Base-by-base conservation (phyloP, 2,329 filamentous ascomycete species). In the Colletotrichum navitas region DNA sequence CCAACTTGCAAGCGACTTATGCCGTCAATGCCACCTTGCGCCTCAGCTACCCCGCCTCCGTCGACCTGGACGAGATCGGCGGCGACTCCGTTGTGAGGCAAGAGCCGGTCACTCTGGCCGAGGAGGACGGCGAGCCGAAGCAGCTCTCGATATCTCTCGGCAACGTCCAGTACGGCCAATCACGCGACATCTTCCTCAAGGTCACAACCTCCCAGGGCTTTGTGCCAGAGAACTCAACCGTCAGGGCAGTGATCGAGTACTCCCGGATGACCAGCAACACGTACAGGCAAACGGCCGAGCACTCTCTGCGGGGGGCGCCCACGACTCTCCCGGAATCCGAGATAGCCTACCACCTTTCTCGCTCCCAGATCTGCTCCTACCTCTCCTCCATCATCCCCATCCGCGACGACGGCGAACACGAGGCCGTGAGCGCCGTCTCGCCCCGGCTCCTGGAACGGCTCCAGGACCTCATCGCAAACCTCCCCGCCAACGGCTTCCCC, bases 91-190 rank as follows among this genome's bases (percentile, higher is more conserved):
- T 87, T 0, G 80, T 80, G n/a, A 76, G 80, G 26, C 72, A 82
- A 18, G 62, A 76, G 0, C 77, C 80, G 0, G 52, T 76, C 24
- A 52, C 71, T 0, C 59, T 77, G 16, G 24, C 34, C 55, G 71
- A 73, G 24, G 73, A 71, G 66, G 62, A 66, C 1, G 70, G 24
- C 7, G 39, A 65, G 11, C 66, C 34, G 11, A 65, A 65, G 24
- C 66, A 67, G 2, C 74, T 87, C 34, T 82, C 76, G 1, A 78
- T 89, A 32, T 66, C 77, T 0, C 77, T 89, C 3, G 86, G 86
- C 3, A 89, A 85, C 73, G 71, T 91, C 0, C 88, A 89, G 72
- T 91, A 88, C 66, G 89, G 88, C n/a, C 89, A 91, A 70, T 85
- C 87, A 0, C 84, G 88, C 3, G 87, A 90, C 67, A 79, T 91